Evolutionary conservation across 352 stramenopile genomes (phyloP).

Genomic region (Peronospora destructor): DNA sequence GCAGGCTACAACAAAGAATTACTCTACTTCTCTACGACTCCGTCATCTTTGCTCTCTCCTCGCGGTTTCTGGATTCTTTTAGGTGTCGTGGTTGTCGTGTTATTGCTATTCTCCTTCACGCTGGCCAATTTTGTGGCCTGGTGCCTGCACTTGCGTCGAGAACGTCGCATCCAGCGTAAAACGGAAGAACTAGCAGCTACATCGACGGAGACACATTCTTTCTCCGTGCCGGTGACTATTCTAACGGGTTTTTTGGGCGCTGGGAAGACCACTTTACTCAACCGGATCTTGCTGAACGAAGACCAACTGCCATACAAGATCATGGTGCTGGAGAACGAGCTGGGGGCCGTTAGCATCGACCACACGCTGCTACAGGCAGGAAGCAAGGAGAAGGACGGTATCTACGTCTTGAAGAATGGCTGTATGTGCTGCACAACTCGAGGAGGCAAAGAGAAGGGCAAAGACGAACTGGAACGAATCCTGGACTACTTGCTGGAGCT

Average conservation of each 20-base stretch:
- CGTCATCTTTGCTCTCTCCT: constrained; percentile 15
- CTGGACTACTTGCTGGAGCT: constrained; percentile 78
- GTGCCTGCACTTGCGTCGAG: constrained; percentile 53
- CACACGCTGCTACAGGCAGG: constrained; percentile 42
- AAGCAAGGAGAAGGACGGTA: constrained; percentile 56
- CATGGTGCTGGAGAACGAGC: constrained; percentile 91
- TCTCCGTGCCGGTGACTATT: constrained; percentile 83
- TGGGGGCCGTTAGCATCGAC: constrained; percentile 66
- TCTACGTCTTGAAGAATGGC: constrained; percentile 97
- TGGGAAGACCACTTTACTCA: constrained; percentile 95
- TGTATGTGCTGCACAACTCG: constrained; percentile 95
- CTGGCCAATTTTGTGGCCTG: constrained; percentile 63
- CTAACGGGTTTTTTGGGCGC: constrained; percentile 92
- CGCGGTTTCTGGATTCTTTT: constrained; percentile 23
- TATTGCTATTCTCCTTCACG: constrained; percentile 46
- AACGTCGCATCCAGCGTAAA: constrained; percentile 54
- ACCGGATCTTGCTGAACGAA: constrained; percentile 88
- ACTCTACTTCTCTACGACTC: neutral
- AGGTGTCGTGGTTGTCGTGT: constrained; percentile 23
- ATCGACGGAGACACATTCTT: neutral
- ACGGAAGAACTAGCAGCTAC: constrained; percentile 35
- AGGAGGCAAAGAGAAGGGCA: constrained; percentile 80
- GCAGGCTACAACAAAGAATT: no score
- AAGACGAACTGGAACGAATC: constrained; percentile 87
- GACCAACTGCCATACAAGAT: constrained; percentile 87